phyloP scores from a whole-genome alignment of 2,329 filamentous ascomycete genomes.

The Curvularia verruculosa region DNA sequence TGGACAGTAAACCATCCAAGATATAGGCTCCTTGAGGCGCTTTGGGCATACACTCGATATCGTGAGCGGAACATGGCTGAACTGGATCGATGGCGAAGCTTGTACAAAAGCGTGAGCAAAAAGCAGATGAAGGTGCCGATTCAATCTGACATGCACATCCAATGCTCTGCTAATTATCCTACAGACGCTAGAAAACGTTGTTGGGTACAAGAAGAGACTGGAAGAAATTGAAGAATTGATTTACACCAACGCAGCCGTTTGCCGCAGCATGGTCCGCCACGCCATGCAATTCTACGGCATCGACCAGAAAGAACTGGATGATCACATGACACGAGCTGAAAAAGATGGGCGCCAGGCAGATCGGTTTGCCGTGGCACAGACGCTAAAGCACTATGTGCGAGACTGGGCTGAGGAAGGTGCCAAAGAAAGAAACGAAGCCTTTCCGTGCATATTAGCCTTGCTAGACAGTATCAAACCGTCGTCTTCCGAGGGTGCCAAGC shows the following conservation, averaged over 20 bases:
- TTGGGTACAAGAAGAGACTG: slow-evolving; percentile 51
- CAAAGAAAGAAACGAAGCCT: slow-evolving; percentile 54
- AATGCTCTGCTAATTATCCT: not conserved
- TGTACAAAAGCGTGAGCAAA: slow-evolving; percentile 32
- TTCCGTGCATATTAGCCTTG: slow-evolving; percentile 42
- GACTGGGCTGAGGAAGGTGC: slow-evolving; percentile 61
- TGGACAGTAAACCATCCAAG: slow-evolving; percentile 27
- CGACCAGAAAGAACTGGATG: slow-evolving; percentile 52
- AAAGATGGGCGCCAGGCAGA: slow-evolving; percentile 50
- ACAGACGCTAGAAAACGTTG: slow-evolving; percentile 27
- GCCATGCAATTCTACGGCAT: slow-evolving; percentile 58
- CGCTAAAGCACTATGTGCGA: slow-evolving; percentile 63
- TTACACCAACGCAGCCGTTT: slow-evolving; percentile 54
- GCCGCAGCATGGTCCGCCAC: slow-evolving; percentile 53
- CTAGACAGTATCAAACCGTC: slow-evolving; percentile 18
- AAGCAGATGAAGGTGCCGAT: slow-evolving; percentile 31
- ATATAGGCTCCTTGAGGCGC: slow-evolving; percentile 29
- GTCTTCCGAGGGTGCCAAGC: not conserved
- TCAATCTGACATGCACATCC: not conserved
- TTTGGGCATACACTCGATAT: slow-evolving; percentile 29
- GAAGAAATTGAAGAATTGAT: slow-evolving; percentile 53
- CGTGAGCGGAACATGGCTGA: slow-evolving; percentile 28
- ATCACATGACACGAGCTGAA: slow-evolving; percentile 50
- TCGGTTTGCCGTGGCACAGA: slow-evolving; percentile 58
- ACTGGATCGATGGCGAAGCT: slow-evolving; percentile 28